Conservation (phyloP, 352 stramenopile species). For the Phytopythium chamaehyphon region DNA sequence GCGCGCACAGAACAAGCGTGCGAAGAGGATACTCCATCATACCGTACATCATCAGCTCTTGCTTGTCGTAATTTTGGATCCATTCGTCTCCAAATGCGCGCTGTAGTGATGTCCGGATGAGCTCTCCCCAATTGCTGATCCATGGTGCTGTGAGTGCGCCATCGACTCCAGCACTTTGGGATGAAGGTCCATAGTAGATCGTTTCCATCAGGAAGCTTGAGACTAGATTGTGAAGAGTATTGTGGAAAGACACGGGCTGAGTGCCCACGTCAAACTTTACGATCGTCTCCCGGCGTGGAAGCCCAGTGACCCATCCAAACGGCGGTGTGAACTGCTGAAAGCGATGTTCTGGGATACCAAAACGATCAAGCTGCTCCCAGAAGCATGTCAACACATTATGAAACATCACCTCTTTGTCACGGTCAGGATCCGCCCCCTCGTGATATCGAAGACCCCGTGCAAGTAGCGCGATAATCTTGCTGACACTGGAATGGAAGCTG, state of each 20-base stretch:
- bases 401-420: constrained; percentile 54
- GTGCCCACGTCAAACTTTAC: constrained; percentile 74
- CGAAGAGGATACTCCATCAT: constrained; percentile 80
- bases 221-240: constrained; percentile 85
- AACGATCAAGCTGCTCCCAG: constrained; percentile 62
- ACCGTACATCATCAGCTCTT: constrained; percentile 58
- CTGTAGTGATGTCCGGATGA: constrained; percentile 39
- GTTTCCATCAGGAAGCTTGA: constrained; percentile 78
- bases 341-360: constrained; percentile 31
- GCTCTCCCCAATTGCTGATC: constrained; percentile 43
- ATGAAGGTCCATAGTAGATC: constrained; percentile 47
- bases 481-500: constrained; percentile 79
- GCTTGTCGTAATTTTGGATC: constrained; percentile 34
- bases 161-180: neutral
- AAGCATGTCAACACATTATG: constrained; percentile 69
- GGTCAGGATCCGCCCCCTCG: constrained; percentile 25
- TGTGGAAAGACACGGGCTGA: constrained; percentile 86
- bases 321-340: constrained; percentile 56
- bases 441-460: constrained; percentile 62
- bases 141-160: constrained; percentile 20
- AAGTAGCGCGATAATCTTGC: constrained; percentile 54
- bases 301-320: constrained; percentile 57
- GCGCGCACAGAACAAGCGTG: constrained; percentile 65
- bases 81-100: constrained; percentile 16
- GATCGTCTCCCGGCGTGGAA: constrained; percentile 36